phyloP scores from a whole-genome alignment of 148 eudicot species.

The Spergularia bocconei region DNA sequence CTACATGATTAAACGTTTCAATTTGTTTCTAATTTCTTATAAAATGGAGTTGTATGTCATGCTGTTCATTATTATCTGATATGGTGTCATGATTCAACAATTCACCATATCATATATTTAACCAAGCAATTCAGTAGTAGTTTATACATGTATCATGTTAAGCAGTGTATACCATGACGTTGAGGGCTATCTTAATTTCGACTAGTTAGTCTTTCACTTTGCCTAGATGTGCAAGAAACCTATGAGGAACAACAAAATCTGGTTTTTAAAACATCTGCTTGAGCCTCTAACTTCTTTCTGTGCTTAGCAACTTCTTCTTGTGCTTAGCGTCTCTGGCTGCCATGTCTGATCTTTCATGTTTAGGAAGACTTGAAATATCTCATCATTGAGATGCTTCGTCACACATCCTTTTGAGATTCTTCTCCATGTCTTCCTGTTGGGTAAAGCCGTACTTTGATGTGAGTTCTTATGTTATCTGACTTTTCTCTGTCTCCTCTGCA shows the following conservation, averaged over 20 bases:
- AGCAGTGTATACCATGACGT: not conserved
- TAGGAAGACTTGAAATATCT: not conserved
- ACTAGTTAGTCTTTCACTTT: not conserved
- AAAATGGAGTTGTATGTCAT: no score
- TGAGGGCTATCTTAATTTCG: not conserved
- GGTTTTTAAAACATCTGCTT: not conserved
- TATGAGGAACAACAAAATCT: not conserved
- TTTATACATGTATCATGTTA: not conserved
- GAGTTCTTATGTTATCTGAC: not conserved
- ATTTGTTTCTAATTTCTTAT: not conserved
- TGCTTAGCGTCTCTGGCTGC: not conserved
- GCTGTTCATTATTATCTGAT: no score
- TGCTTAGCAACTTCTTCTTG: not conserved
- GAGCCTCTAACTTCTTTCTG: not conserved
- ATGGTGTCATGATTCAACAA: no score
- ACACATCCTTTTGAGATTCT: not conserved
- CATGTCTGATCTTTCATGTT: not conserved
- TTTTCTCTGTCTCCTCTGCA: constrained; percentile 28
- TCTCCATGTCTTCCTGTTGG: not conserved
- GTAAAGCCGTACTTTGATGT: not conserved
- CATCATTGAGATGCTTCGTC: not conserved
- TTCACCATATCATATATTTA: not conserved
- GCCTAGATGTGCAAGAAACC: not conserved
- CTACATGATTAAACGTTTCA: not conserved
- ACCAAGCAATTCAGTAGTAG: not conserved